Base-by-base conservation (phyloP, 495 filamentous ascomycete genomes). In the Penicillium malachiteum region DNA sequence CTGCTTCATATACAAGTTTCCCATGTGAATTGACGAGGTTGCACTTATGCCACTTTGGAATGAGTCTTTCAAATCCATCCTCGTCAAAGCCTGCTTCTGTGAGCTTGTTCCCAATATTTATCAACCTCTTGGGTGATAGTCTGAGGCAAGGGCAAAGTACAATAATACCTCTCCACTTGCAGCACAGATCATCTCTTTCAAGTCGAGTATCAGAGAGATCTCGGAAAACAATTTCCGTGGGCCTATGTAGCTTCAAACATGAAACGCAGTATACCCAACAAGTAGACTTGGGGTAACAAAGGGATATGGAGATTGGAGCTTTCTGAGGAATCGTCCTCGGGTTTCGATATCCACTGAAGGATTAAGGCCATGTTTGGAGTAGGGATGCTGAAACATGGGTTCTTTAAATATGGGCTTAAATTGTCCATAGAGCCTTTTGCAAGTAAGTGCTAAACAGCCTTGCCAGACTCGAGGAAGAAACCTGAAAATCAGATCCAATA, bases 391-490 rank as follows among this genome's bases (percentile, higher is more conserved):
- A 48, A 48, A 48, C 45, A 48, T 48, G 33, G 5, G 12, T 21
- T 34, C 30, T 16, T 35, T 7, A 35, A 48, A 48, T 33, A 48
- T 35, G 16, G 33, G 34, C n/a, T 48, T 5, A 10, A 48, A 48
- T 30, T 48, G 11, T 11, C 34, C 14, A 16, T 48, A 48, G 32
- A 48, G 16, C 11, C 30, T 48, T 16, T 48, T 33, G 10, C 45
- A 48, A 30, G 26, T 48, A 48, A 48, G 45, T 48, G 45, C 45
- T 16, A 48, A 48, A 35, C 45, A 48, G 32, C 45, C 45, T 48
- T 48, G 45, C 32, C 30, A 33, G n/a, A 35, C 34, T 48, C 7
- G 26, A 14, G 5, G 45, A 16, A 48, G 45, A 16, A 48, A 35
- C 12, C 4, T n/a, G 45, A 48, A 48, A 34, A 48, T 35, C 11